A percentile compares a stretch with the other conserved stretches of the same genome.
Evolutionary conservation across 2,329 filamentous ascomycete genomes (phyloP).

Genomic region (Corinectria fuckeliana): DNA sequence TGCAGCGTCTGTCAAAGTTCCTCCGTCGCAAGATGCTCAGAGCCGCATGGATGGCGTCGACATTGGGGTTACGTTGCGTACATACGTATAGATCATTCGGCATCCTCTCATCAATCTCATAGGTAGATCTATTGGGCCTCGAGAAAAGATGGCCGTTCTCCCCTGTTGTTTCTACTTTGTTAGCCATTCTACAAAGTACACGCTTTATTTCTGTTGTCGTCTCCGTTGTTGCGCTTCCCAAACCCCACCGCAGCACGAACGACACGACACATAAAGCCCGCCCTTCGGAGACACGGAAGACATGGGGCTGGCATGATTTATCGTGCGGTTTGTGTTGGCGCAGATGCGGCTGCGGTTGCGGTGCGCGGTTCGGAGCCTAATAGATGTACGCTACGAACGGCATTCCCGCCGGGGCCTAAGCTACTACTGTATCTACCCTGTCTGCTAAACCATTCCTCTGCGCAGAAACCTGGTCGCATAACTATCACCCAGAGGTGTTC

Average conservation of each 20-base stretch:
- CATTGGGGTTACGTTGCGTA: background rate
- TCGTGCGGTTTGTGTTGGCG: conserved; percentile 3
- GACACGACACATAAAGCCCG: conserved; percentile 3
- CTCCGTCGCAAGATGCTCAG: background rate
- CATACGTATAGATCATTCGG: background rate
- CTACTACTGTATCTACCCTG: conserved; percentile 6
- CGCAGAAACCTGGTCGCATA: background rate
- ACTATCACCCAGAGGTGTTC: background rate
- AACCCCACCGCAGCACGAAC: background rate
- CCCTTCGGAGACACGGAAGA: conserved; percentile 12
- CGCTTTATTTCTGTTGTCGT: background rate
- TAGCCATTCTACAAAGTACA: background rate
- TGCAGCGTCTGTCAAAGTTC: no score
- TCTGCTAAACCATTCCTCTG: background rate
- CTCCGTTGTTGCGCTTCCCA: conserved; percentile 1
- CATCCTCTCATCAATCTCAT: background rate
- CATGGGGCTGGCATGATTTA: conserved; percentile 14
- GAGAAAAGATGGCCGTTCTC: background rate
- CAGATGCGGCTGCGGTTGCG: conserved; percentile 16
- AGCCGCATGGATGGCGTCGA: background rate
- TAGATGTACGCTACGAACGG: conserved; percentile 4
- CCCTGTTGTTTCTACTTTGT: background rate
- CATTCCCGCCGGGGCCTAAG: background rate
- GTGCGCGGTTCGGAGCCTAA: conserved; percentile 12
- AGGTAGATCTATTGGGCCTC: background rate